These are phyloP conservation scores for Saitozyma sp. DNA, from an alignment of 768 basidiomycete genomes.

Conservation along the genomic window DNA sequence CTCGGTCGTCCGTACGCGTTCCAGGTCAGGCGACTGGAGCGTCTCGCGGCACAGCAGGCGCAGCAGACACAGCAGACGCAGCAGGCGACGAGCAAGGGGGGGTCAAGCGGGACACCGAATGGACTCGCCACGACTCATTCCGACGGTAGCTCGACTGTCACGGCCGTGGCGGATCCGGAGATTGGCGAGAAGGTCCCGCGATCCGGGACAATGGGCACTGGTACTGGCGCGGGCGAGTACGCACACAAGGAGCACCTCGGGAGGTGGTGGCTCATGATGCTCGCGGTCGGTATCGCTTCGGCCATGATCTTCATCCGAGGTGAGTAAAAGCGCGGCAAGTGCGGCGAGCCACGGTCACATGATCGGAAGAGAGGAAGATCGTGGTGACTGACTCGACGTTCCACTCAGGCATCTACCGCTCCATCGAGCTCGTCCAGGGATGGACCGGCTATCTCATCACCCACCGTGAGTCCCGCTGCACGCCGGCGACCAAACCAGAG, in stretches of 20 bases:
- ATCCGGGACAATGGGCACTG: neutral
- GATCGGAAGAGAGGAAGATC: too few relatives aligned
- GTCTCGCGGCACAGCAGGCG: neutral
- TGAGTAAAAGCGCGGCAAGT: conserved; percentile 4
- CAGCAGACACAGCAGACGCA: neutral
- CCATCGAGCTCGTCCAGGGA: conserved; percentile 44
- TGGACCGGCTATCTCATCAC: conserved; percentile 41
- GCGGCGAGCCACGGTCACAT: neutral
- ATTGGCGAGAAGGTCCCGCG: neutral
- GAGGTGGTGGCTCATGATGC: conserved; percentile 34
- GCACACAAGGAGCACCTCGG: conserved; percentile 8
- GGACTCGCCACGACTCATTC: too few relatives aligned
- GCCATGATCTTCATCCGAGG: conserved; percentile 36
- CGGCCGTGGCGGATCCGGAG: neutral
- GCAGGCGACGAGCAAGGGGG: neutral
- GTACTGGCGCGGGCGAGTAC: neutral
- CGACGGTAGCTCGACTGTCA: neutral
- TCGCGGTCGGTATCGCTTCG: conserved; percentile 14
- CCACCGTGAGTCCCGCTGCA: conserved; percentile 26
- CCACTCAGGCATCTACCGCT: conserved; percentile 21
- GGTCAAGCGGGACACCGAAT: too few relatives aligned
- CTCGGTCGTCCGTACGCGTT: conserved; percentile 25
- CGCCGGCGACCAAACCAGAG: too few relatives aligned
- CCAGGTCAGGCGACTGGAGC: conserved; percentile 15
- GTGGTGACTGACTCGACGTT: neutral